phyloP scores from a whole-genome alignment of 371 early-diverging fungal genomes.

The Quaeritorhiza haematococci region DNA sequence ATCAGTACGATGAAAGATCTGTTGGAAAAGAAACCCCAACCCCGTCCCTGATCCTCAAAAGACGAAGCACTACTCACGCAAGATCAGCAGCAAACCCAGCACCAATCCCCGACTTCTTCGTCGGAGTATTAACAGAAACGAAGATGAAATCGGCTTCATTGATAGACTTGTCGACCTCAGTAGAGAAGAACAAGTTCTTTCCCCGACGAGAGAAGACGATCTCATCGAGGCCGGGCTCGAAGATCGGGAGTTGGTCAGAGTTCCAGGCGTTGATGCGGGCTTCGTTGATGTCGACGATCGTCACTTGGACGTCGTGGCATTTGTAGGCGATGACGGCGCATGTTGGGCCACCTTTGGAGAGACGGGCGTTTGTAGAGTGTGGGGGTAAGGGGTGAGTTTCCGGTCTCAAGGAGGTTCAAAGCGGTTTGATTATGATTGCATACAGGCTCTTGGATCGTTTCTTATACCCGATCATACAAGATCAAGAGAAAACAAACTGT shows the following conservation, averaged over 20 bases:
- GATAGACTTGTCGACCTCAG: constrained; percentile 72
- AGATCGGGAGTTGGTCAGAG: constrained; percentile 78
- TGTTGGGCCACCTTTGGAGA: constrained; percentile 90
- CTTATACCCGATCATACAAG: neutral
- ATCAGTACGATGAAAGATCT: too few relatives aligned
- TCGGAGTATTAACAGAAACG: constrained; percentile 86
- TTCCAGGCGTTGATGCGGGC: constrained; percentile 86
- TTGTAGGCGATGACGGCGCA: constrained; percentile 87
- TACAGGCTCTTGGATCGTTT: too few relatives aligned
- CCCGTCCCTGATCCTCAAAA: constrained; percentile 2
- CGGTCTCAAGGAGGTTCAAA: neutral
- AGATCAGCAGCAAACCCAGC: constrained; percentile 84
- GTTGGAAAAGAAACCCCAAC: neutral
- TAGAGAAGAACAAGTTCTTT: constrained; percentile 80
- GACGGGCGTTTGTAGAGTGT: too few relatives aligned
- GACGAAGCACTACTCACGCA: constrained; percentile 52
- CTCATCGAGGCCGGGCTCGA: constrained; percentile 85
- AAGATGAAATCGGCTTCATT: constrained; percentile 79
- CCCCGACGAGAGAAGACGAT: constrained; percentile 68
- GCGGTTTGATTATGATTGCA: too few relatives aligned
- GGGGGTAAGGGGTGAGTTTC: neutral
- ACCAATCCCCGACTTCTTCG: constrained; percentile 73
- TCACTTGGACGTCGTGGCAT: constrained; percentile 84
- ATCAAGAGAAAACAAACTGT: too few relatives aligned
- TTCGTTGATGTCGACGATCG: constrained; percentile 78